Base-by-base conservation (phyloP, 1,284 basidiomycete genomes). In the Puccinia coronata region DNA sequence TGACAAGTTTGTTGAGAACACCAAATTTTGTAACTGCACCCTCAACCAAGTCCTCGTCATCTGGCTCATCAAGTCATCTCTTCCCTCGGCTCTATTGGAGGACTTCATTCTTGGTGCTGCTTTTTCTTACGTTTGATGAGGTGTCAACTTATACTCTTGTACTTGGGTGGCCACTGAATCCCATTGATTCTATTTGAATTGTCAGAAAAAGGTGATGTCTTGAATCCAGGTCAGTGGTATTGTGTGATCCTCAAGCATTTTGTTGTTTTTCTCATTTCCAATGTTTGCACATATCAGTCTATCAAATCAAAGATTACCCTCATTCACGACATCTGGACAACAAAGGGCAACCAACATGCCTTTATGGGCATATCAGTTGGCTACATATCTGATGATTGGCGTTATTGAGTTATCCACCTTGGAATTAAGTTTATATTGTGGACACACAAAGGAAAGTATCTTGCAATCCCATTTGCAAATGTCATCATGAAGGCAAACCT, bases 271-370 rank as follows among this genome's bases (percentile, higher is more conserved):
- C 34, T 28, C 8, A 31, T 9, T 18, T 53, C 2, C 39, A 25
- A 2, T 74, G 18, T 0, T 49, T 59, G 72, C 2, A 59, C 55
- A 31, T 74, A 1, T 5, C 14, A n/a, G n/a, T n/a, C n/a, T n/a
- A n/a, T n/a, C n/a, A n/a, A n/a, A 0, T 59, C 53, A 16, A 74
- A 74, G 34, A 28, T 74, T 28, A 43, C 53, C 2, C 34, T 72
- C 4, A 49, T 51, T 23, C 70, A 72, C n/a, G 70, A 72, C 31
- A 49, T 72, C 11, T 74, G 72, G 72, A 74, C 72, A 1, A 61
- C 57, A 1, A 74, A 61, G 43, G 72, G 72, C 25, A 74, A 74
- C 28, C 51, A 43, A 36, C 72, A 74, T 28, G 55, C 72, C 18
- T 59, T 74, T 25, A 9, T 61, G 16, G 72, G 72, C 8, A 47